Conservation (phyloP, 169 alveolate genomes). For the Toxoplasma gondii region DNA sequence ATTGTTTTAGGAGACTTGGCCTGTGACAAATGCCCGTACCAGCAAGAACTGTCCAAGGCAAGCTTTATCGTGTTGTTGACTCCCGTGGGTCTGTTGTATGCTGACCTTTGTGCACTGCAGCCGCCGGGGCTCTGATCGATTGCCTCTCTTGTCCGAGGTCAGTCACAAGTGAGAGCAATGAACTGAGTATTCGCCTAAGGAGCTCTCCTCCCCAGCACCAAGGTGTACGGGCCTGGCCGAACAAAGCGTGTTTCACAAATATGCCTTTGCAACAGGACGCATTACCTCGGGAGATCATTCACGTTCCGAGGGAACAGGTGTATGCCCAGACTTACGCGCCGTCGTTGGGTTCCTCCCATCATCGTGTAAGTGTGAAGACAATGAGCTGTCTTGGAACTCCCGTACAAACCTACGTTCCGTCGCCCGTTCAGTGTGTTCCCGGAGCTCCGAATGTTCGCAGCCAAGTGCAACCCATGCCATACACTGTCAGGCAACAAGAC, state of each 20-base stretch:
- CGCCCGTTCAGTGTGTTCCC: neutral
- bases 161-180: neutral
- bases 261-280: constrained; percentile 18
- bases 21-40: too few relatives aligned
- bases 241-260: constrained; percentile 11
- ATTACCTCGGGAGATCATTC: neutral
- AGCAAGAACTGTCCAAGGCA: neutral
- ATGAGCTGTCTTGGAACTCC: too few relatives aligned
- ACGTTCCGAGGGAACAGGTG: neutral
- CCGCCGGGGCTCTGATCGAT: constrained; percentile 24
- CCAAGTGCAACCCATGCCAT: neutral
- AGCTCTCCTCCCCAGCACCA: neutral
- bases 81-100: neutral
- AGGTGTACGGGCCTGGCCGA: neutral
- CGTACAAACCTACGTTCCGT: too few relatives aligned
- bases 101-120: neutral
- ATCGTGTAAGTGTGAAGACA: neutral
- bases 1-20: too few relatives aligned
- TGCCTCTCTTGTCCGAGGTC: constrained; percentile 26
- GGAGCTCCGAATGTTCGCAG: neutral
- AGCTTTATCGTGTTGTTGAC: neutral
- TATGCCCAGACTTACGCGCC: neutral
- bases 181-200: neutral
- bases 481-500: neutral
- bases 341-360: neutral